Percentiles rank a stretch among this genome's conserved stretches.
Evolutionary conservation across 495 filamentous ascomycete genomes (phyloP).

Genomic region (Trichodelitschia bisporula): DNA sequence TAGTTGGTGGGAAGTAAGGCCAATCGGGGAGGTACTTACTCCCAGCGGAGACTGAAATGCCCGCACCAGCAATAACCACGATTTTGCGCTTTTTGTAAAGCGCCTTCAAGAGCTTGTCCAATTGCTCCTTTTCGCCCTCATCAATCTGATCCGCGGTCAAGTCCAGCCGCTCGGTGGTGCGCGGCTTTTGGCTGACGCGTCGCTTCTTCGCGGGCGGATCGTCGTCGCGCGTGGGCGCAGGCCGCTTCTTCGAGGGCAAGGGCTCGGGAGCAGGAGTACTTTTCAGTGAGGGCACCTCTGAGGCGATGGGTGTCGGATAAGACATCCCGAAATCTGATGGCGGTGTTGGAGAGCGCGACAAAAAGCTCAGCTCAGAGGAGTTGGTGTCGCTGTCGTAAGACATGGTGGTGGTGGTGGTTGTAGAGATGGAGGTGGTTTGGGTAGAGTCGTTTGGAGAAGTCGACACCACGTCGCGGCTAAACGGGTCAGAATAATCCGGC

Average conservation of each 20-base stretch:
- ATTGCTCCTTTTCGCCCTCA: conserved; percentile 26
- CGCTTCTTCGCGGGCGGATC: conserved; percentile 52
- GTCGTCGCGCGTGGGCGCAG: conserved; percentile 18
- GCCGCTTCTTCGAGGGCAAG: conserved; percentile 8
- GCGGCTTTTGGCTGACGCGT: conserved; percentile 41
- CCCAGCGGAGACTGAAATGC: conserved; percentile 87
- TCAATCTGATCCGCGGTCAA: conserved; percentile 24
- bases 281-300: conserved; percentile 24
- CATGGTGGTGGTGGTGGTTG: conserved; percentile 15
- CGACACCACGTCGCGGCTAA: too few species aligned
- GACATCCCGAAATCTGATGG: conserved; percentile 18
- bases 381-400: conserved; percentile 19
- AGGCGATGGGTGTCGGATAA: conserved; percentile 30
- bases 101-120: conserved; percentile 47
- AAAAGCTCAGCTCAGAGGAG: conserved; percentile 29
- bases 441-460: too few species aligned
- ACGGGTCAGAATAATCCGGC: too few species aligned
- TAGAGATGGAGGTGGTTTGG: conserved; percentile 8
- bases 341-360: conserved; percentile 22
- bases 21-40: conserved; percentile 33
- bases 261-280: conserved; percentile 15
- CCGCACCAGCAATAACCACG: conserved; percentile 85
- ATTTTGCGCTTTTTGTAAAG: conserved; percentile 81
- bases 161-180: conserved; percentile 55
- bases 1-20: not conserved